phyloP scores from a whole-genome alignment of 257 asterid species.

The Solanum sparsipilum region DNA sequence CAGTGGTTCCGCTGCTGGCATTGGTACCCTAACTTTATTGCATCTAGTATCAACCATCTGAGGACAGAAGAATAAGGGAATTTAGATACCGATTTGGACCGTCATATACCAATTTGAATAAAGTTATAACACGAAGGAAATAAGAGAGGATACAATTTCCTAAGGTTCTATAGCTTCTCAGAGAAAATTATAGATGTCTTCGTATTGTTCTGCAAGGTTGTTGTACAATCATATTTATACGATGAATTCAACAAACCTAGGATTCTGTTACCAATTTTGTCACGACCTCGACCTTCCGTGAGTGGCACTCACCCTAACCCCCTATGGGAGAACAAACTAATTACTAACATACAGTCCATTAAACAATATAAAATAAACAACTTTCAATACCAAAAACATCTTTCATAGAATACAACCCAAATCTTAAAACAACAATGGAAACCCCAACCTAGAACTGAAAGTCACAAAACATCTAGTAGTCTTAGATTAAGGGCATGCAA shows the following conservation, averaged over 20 bases:
- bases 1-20: too few species aligned
- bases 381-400: too few species aligned
- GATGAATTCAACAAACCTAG: too few species aligned
- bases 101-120: neutral
- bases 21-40: neutral
- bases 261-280: neutral
- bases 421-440: neutral
- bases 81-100: neutral
- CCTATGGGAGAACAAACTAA: neutral
- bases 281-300: neutral
- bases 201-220: neutral
- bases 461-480: neutral
- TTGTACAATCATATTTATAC: neutral
- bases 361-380: too few species aligned
- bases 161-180: neutral
- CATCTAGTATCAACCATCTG: neutral
- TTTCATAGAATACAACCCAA: neutral
- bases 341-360: neutral
- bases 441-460: neutral
- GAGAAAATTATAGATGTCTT: neutral
- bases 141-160: neutral
- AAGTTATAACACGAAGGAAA: neutral
- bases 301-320: neutral
- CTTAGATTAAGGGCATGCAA: neutral
- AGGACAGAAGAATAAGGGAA: neutral